Evolutionary conservation across 495 filamentous ascomycete species (phyloP).

Genomic region (Glarea lozoyensis): DNA sequence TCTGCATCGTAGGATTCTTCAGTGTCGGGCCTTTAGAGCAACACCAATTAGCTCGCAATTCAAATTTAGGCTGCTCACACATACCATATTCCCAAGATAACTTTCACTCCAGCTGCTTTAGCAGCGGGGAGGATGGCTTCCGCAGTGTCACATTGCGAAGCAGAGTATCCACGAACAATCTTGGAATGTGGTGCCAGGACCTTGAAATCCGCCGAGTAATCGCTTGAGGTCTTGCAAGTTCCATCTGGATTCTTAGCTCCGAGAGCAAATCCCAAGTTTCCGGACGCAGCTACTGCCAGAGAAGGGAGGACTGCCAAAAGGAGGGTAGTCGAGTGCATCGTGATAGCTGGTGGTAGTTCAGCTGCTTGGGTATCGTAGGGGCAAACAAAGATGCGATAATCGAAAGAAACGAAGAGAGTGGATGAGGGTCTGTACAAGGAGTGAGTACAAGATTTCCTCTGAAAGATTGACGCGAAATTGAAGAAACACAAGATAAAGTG

Average conservation of each 20-base stretch:
- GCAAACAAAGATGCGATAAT: background rate
- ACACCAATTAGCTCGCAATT: too few relatives aligned
- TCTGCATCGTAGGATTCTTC: constrained; percentile 56
- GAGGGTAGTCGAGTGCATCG: constrained; percentile 6
- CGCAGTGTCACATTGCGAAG: constrained; percentile 57
- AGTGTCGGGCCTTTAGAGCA: constrained; percentile 63
- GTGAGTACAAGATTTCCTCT: constrained; percentile 7
- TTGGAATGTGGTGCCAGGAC: constrained; percentile 36
- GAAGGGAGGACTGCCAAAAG: constrained; percentile 29
- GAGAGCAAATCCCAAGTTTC: constrained; percentile 45
- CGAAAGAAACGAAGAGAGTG: background rate
- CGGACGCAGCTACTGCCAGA: constrained; percentile 29
- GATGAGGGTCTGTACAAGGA: constrained; percentile 13
- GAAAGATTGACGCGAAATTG: constrained; percentile 2
- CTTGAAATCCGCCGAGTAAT: constrained; percentile 65
- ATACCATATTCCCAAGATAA: constrained; percentile 74
- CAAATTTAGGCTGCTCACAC: too few relatives aligned
- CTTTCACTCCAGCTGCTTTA: constrained; percentile 60
- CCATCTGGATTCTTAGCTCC: constrained; percentile 46
- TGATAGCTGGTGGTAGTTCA: background rate
- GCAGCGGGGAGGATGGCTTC: constrained; percentile 63
- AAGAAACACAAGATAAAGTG: background rate
- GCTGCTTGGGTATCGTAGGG: background rate
- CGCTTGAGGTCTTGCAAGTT: constrained; percentile 51
- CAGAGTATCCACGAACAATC: constrained; percentile 64